These are phyloP conservation scores for Coemansia sp. DNA, from an alignment of 192 early-diverging fungal genomes.

Conservation along the genomic window DNA sequence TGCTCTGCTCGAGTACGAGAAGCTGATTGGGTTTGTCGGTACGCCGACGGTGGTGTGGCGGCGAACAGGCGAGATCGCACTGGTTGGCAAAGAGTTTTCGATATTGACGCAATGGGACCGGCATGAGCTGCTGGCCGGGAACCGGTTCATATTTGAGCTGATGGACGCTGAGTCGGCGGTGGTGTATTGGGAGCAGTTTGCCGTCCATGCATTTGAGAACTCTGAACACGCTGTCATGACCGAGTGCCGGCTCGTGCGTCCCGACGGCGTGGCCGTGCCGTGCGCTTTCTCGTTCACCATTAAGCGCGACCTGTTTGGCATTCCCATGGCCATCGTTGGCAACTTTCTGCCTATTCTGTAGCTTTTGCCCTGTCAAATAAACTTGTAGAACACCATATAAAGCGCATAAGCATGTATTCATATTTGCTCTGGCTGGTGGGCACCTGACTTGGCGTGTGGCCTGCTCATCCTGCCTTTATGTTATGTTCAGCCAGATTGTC, in stretches of 20 bases:
- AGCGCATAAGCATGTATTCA: neutral
- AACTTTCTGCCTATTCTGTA: slow-evolving; percentile 61
- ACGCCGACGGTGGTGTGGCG: slow-evolving; percentile 97
- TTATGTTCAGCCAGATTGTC: neutral
- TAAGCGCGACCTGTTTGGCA: slow-evolving; percentile 95
- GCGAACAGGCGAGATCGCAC: slow-evolving; percentile 90
- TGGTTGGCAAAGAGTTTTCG: slow-evolving; percentile 96
- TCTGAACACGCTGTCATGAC: slow-evolving; percentile 86
- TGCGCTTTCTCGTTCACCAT: slow-evolving; percentile 96
- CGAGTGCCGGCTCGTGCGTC: slow-evolving; percentile 81
- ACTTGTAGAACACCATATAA: neutral
- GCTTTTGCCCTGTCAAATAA: neutral
- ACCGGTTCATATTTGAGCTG: slow-evolving; percentile 62
- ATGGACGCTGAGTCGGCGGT: slow-evolving; percentile 93
- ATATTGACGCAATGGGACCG: slow-evolving; percentile 89
- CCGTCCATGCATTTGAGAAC: slow-evolving; percentile 90
- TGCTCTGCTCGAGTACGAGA: slow-evolving; percentile 91
- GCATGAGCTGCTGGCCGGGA: slow-evolving; percentile 68
- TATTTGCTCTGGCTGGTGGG: neutral
- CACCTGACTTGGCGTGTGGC: slow-evolving; percentile 6
- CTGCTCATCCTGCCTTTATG: neutral
- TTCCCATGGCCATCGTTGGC: slow-evolving; percentile 82
- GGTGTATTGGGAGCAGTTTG: slow-evolving; percentile 95
- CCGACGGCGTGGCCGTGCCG: slow-evolving; percentile 69
- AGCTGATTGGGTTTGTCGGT: slow-evolving; percentile 91